phyloP scores from a whole-genome alignment of 345 rosid species.

The Microcos paniculata region DNA sequence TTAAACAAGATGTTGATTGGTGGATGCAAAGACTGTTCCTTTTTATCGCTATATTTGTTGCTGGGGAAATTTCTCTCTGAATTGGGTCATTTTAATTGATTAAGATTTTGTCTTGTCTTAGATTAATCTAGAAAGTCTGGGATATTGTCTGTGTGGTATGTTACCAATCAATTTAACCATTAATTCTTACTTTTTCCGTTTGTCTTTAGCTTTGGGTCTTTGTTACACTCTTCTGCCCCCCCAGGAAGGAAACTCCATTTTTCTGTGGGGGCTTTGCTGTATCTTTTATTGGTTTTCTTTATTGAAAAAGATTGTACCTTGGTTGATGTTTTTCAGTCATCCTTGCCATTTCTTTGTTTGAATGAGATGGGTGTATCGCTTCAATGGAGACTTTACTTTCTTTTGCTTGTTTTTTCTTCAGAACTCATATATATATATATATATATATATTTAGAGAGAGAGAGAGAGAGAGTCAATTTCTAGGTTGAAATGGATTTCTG shows the following conservation, averaged over 20 bases:
- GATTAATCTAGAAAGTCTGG: background rate
- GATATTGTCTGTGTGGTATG: background rate
- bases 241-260: background rate
- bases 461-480: background rate
- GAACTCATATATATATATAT: no score
- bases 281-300: background rate
- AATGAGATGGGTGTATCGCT: background rate
- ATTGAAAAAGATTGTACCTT: background rate
- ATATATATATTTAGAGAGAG: no score
- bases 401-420: background rate
- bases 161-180: background rate
- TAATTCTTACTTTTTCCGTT: background rate
- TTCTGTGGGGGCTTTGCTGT: background rate
- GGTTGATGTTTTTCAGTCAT: background rate
- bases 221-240: background rate
- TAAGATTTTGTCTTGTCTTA: background rate
- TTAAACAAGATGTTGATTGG: background rate
- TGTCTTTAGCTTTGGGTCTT: background rate
- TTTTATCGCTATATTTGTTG: background rate
- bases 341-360: background rate
- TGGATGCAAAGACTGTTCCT: background rate
- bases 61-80: background rate
- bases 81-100: background rate
- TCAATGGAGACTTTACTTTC: background rate
- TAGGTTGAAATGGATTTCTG: background rate